Evolutionary conservation across 306 rosid genomes (phyloP).

Genomic region (Hylodesmum podocarpum): DNA sequence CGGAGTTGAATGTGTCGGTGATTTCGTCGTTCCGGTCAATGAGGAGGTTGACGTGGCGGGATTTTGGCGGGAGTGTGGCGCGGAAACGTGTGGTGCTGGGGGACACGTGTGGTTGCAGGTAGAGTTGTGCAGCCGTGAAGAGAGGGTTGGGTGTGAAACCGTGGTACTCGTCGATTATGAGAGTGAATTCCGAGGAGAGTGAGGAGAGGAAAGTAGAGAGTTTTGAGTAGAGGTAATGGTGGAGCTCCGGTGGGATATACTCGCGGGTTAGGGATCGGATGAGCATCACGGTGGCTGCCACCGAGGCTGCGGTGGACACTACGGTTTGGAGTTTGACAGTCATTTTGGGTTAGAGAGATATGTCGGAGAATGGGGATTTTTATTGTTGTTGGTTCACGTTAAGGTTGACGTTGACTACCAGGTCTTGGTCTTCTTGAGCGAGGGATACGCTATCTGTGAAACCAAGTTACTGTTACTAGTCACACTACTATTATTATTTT

Average conservation of each 20-base stretch:
- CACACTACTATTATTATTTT: too few relatives aligned
- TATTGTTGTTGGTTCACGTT: too few relatives aligned
- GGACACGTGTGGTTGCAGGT: conserved; percentile 30
- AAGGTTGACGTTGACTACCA: too few relatives aligned
- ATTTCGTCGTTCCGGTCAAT: conserved; percentile 32
- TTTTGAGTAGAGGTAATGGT: conserved; percentile 17
- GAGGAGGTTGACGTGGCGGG: conserved; percentile 2
- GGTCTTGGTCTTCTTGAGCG: too few relatives aligned
- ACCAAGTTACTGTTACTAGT: too few relatives aligned
- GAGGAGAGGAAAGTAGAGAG: background rate
- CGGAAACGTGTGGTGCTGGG: conserved; percentile 27
- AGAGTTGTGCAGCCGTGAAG: conserved; percentile 36
- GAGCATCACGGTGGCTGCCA: conserved; percentile 37
- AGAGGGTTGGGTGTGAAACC: conserved; percentile 33
- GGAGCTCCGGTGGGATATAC: conserved; percentile 33
- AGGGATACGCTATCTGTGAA: too few relatives aligned
- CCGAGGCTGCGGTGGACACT: conserved; percentile 35
- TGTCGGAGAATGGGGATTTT: too few relatives aligned
- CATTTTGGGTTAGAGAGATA: background rate
- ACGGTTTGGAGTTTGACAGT: conserved; percentile 19
- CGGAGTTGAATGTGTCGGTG: conserved; percentile 33
- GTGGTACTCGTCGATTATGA: conserved; percentile 40
- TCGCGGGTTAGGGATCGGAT: conserved; percentile 36
- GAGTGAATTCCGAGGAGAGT: conserved; percentile 33
- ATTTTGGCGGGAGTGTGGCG: conserved; percentile 26